Conservation (phyloP, 768 basidiomycete genomes). For the Kwoniella sp. region DNA sequence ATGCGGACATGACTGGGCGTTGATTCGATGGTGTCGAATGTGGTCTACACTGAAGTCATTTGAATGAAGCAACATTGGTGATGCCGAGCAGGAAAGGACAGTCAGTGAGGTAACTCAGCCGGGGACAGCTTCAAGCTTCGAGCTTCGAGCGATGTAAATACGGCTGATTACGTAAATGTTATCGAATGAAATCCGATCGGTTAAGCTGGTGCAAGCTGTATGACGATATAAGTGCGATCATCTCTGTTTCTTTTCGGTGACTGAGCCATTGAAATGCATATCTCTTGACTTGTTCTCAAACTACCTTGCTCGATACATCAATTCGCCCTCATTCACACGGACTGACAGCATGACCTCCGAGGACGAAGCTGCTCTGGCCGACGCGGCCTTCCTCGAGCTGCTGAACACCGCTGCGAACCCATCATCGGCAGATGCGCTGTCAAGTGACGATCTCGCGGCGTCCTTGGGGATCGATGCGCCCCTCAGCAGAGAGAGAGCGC, state of each 20-base stretch:
- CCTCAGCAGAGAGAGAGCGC: slow-evolving; percentile 29
- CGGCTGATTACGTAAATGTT: neutral
- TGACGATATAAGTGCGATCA: neutral
- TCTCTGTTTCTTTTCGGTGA: neutral
- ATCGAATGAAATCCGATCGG: neutral
- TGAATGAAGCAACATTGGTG: neutral
- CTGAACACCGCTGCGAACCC: slow-evolving; percentile 29
- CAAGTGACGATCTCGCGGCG: slow-evolving; percentile 35
- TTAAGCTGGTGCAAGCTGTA: neutral
- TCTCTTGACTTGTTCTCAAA: no score
- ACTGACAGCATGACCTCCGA: neutral
- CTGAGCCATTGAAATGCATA: neutral
- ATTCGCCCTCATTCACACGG: no score
- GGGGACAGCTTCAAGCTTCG: no score
- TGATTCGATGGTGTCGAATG: neutral
- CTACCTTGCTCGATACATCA: no score
- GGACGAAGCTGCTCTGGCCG: slow-evolving; percentile 8
- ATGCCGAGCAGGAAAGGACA: no score
- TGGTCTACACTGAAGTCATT: neutral
- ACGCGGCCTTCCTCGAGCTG: slow-evolving; percentile 27
- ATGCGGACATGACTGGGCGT: slow-evolving; percentile 12
- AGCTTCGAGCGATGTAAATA: no score
- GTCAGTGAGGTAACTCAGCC: no score
- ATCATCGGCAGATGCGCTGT: slow-evolving; percentile 12
- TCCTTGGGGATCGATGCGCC: slow-evolving; percentile 37